Evolutionary conservation across 2,329 filamentous ascomycete species (phyloP).

Genomic region (Aspergillus chevalieri): DNA sequence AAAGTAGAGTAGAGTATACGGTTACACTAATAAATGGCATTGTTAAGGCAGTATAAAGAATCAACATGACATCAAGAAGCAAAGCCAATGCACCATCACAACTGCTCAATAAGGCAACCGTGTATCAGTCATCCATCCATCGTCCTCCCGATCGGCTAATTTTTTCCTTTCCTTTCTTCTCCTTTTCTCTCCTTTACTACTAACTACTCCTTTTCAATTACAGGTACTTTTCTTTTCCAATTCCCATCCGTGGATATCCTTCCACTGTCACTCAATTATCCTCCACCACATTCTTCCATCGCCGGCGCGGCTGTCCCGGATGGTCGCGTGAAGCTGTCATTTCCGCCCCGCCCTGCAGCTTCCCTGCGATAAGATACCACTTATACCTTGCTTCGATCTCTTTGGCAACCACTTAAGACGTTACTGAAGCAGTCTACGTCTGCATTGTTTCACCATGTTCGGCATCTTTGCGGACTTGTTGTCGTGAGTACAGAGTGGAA

Average conservation of each 20-base stretch:
- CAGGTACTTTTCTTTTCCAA: neutral
- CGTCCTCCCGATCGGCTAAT: neutral
- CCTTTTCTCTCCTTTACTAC: conserved; percentile 2
- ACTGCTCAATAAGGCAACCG: conserved; percentile 10
- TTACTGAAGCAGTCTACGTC: neutral
- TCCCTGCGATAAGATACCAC: conserved; percentile 1
- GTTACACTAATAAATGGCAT: neutral
- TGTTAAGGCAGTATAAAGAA: neutral
- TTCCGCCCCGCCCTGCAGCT: conserved; percentile 12
- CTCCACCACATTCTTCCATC: neutral
- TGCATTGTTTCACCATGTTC: conserved; percentile 53
- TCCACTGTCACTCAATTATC: neutral
- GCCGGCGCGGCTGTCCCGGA: too few relatives aligned
- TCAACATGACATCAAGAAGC: neutral
- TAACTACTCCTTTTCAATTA: too few relatives aligned
- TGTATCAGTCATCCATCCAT: conserved; percentile 2
- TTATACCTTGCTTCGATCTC: neutral
- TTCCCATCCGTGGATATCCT: neutral
- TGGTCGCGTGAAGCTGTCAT: conserved; percentile 13
- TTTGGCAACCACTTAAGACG: neutral
- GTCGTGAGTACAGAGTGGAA: conserved; percentile 55
- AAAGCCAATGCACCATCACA: neutral
- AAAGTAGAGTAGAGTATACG: too few relatives aligned
- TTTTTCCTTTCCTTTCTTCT: conserved; percentile 8
- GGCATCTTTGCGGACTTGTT: conserved; percentile 70